Conservation (phyloP, 768 basidiomycete genomes). For the Termitomyces eurrhizus region DNA sequence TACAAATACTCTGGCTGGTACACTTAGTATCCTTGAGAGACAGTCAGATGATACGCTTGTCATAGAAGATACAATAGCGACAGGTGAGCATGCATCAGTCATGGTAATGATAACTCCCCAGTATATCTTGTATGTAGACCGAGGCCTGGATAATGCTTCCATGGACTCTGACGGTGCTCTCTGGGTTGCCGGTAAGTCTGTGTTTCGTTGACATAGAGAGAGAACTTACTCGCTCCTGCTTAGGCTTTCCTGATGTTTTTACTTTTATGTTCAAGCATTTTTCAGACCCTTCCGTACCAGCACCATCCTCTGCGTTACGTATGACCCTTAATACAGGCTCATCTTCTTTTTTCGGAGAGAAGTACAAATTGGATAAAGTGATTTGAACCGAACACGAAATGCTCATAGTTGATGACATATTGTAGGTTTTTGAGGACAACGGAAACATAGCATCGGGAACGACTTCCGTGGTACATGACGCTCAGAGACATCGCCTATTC, state of each 20-base stretch:
- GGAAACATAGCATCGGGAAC: conserved; percentile 52
- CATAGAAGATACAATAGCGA: conserved; percentile 45
- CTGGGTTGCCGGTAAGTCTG: conserved; percentile 55
- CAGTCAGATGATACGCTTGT: conserved; percentile 58
- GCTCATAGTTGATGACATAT: neutral
- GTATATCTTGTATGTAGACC: conserved; percentile 30
- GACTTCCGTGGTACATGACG: conserved; percentile 57
- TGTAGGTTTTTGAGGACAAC: conserved; percentile 65
- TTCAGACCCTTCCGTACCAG: conserved; percentile 32
- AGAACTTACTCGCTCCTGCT: neutral
- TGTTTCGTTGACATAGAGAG: neutral
- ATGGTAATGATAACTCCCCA: neutral
- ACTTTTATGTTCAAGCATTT: conserved; percentile 33
- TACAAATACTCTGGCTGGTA: conserved; percentile 39
- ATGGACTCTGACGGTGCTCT: conserved; percentile 56
- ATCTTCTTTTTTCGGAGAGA: conserved; percentile 54
- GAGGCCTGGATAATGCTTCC: conserved; percentile 55
- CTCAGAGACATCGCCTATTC: conserved; percentile 45
- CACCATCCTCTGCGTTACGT: conserved; percentile 48
- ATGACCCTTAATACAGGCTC: conserved; percentile 50
- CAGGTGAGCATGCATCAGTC: conserved; percentile 35
- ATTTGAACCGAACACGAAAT: neutral
- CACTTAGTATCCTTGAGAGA: conserved; percentile 49
- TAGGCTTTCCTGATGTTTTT: conserved; percentile 42
- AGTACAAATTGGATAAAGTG: conserved; percentile 58